Base-by-base conservation (phyloP, 495 filamentous ascomycete species). In the Lepidopterella palustris region DNA sequence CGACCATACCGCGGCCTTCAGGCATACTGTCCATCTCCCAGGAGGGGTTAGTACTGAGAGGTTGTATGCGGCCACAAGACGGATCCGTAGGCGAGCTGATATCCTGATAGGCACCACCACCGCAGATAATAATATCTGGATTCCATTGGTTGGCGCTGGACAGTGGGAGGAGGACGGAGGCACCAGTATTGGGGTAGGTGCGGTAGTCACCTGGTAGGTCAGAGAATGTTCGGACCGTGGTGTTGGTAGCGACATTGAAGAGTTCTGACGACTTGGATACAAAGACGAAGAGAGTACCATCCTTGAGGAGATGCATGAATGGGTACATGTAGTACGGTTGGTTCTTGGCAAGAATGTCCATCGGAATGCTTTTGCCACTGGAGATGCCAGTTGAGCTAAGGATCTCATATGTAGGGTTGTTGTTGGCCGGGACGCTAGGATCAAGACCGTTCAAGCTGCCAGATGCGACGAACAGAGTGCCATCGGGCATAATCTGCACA, bases 251-350 rank as follows among this genome's bases (percentile, higher is more conserved):
- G 29, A 80, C 73, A 59, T 81, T 75, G 70, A 84, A 84, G 52
- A 77, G 70, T 57, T 84, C 76, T n/a, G 79, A 76, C 4, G 78
- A 78, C 65, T 82, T 82, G 15, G 80, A 70, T 23, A 72, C 73
- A 67, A 83, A 83, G 53, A 85, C 71, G 66, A 83, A 86, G 1
- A 86, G 57, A 4, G 68, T 70, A n/a, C 82, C 81, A 60, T 83
- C 72, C 13, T 70, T 72, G 18, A 86, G 73, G 0, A 86, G 73
- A 60, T 83, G 82, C 35, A 86, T 69, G 68, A 85, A 83, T 2
- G 83, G 83, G 64, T 86, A 86, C 82, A 84, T 83, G 62, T 83
- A 85, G 68, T 85, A 84, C 4, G 83, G 83, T 64, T 85, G 78
- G 53, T 81, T 82, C 64, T 76, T 77, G 25, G 68, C 73, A 25